phyloP scores from a whole-genome alignment of 805 yeast species.

The Nakazawaea ambrosiae region DNA sequence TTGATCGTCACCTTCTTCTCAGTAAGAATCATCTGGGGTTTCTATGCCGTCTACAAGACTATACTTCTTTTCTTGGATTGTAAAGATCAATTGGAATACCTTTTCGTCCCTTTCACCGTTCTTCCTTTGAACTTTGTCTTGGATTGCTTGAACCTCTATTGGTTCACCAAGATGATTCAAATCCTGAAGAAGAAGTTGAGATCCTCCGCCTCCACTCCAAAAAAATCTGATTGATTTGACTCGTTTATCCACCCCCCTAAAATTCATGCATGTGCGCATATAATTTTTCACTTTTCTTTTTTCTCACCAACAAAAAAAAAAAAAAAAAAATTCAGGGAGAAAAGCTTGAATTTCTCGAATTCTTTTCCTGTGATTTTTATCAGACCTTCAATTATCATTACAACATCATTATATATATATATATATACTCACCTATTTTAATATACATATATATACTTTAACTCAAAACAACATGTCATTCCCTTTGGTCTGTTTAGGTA shows the following conservation, averaged over 20 bases:
- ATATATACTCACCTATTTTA: background rate
- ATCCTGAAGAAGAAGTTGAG: slow-evolving; percentile 58
- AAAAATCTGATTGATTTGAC: slow-evolving; percentile 1
- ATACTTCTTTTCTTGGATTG: slow-evolving; percentile 39
- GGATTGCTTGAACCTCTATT: slow-evolving; percentile 62
- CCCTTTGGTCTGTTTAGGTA: slow-evolving; percentile 80
- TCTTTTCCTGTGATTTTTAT: too few relatives aligned
- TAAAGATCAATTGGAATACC: slow-evolving; percentile 31
- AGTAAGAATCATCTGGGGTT: slow-evolving; percentile 84
- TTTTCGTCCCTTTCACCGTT: slow-evolving; percentile 41
- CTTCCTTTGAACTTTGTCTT: slow-evolving; percentile 55
- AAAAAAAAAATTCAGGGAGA: too few relatives aligned
- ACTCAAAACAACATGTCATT: slow-evolving; percentile 37
- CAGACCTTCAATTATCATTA: too few relatives aligned
- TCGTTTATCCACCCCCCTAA: background rate
- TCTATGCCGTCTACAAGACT: slow-evolving; percentile 54
- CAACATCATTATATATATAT: background rate
- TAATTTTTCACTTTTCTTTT: background rate
- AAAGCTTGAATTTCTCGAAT: too few relatives aligned
- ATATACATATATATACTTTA: background rate
- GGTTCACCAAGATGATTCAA: slow-evolving; percentile 84
- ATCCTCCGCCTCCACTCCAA: background rate
- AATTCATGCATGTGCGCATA: background rate
- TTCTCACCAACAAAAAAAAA: background rate
- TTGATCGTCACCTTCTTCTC: slow-evolving; percentile 65